Conservation (phyloP, 164 flowering plant genomes). For the Berberis thunbergii region DNA sequence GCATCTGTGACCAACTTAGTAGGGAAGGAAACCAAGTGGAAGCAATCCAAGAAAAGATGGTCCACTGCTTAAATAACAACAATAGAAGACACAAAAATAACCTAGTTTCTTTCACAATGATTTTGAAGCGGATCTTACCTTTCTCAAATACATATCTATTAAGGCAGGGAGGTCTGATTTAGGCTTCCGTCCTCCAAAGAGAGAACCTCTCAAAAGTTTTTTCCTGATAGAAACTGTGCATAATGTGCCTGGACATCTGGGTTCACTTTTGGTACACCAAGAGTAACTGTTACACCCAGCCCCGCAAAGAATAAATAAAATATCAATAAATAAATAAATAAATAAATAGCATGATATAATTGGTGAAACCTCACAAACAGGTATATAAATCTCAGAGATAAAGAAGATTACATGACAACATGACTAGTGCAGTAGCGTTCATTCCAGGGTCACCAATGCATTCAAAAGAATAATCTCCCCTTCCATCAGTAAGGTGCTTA, state of each 20-base stretch:
- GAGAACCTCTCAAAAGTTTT: slow-evolving; percentile 65
- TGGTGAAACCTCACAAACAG: background rate
- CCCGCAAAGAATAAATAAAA: slow-evolving; percentile 27
- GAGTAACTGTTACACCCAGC: slow-evolving; percentile 91
- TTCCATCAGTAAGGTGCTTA: slow-evolving; percentile 67
- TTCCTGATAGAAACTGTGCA: slow-evolving; percentile 66
- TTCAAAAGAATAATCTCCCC: slow-evolving; percentile 93
- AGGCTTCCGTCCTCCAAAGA: slow-evolving; percentile 93
- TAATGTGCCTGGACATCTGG: slow-evolving; percentile 82
- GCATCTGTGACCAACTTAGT: too few species aligned
- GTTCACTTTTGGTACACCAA: slow-evolving; percentile 88
- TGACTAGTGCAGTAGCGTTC: slow-evolving; percentile 75
- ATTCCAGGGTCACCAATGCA: slow-evolving; percentile 81
- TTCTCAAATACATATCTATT: slow-evolving; percentile 64
- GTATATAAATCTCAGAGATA: background rate
- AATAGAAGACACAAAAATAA: too few species aligned
- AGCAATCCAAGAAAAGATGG: too few species aligned
- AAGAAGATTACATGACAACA: slow-evolving; percentile 62
- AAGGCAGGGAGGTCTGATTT: slow-evolving; percentile 78
- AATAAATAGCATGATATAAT: background rate
- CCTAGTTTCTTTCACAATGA: background rate
- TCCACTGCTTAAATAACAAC: too few species aligned
- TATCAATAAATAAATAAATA: background rate
- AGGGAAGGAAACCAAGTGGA: too few species aligned
- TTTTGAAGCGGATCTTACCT: slow-evolving; percentile 31